These are phyloP conservation scores for Coemansia sp. DNA, from an alignment of 192 early-diverging fungal genomes.

Conservation along the genomic window DNA sequence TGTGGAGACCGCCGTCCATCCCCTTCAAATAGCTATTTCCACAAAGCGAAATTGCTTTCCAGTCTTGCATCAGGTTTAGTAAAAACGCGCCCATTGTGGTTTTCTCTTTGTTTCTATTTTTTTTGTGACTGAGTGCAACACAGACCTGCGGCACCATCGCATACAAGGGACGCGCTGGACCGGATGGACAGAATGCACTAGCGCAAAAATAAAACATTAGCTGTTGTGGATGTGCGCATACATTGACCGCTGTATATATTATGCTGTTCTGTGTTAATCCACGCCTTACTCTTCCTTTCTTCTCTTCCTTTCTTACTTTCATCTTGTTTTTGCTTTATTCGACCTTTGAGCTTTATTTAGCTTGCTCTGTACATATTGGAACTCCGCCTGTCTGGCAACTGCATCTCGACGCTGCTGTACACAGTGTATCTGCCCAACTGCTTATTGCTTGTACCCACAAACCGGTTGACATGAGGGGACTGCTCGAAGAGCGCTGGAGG, in stretches of 20 bases:
- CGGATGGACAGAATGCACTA: neutral
- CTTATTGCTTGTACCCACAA: neutral
- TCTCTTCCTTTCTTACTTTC: constrained; percentile 3
- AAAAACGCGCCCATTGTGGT: constrained; percentile 1
- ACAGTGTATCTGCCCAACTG: neutral
- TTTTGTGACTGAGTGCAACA: too few species aligned
- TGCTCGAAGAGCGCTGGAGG: constrained; percentile 10
- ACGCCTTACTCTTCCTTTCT: neutral
- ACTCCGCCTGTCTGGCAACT: neutral
- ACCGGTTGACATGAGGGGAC: neutral
- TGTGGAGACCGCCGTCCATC: neutral
- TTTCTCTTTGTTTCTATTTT: neutral
- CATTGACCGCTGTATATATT: neutral
- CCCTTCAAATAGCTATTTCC: neutral
- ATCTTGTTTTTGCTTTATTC: constrained; percentile 2
- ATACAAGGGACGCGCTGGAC: neutral
- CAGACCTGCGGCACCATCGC: neutral
- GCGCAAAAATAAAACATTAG: neutral
- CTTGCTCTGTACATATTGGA: neutral
- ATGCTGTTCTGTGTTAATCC: neutral
- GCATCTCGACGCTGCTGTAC: neutral
- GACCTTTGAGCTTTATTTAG: neutral
- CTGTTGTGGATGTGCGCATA: neutral
- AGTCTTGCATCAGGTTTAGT: neutral
- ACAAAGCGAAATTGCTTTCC: neutral